Base-by-base conservation (phyloP, 345 rosid species). In the Salix viminalis region DNA sequence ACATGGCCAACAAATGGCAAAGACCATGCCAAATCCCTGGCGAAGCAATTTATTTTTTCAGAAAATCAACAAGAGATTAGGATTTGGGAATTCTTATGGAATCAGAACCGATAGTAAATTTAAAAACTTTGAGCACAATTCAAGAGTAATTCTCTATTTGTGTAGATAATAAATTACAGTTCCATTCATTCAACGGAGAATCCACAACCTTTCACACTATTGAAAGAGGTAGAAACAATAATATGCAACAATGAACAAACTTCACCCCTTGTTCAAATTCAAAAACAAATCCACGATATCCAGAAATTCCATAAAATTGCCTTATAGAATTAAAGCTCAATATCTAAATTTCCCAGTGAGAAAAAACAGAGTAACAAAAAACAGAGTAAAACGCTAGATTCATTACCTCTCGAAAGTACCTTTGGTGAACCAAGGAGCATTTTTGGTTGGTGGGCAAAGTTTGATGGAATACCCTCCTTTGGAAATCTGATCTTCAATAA, bases 401-500 rank as follows among this genome's bases (percentile, higher is more conserved):
- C 30, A 66, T 76, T 84, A 94, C 97, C 94, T 89, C 84, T 89
- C 88, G 80, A 91, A 90, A 56, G 97, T 94, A 73, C 89, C 88
- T 83, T 94, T 94, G 75, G 97, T 90, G 88, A 91, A 94, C 97
- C 95, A 94, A 67, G 89, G 77, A 28, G 92, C 85, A 68, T 41
- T 84, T 70, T 56, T 62, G 30, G 80, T 16, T 4, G 92, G 91
- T 56, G 97, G 98, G 39, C 77, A 82, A 66, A 94, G 91, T 70
- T 90, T 81, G 85, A 92, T 90, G 8, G 98, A 92, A 74, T 92
- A 94, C 67, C 97, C 96, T 79, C 92, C 98, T 89, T 83, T 89
- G 15, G 89, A 90, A 86, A 90, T 89, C 87, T 89, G 88, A 84
- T 94, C 97, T 85, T 88, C 84, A 30, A 88, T 92, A 76, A 88